Base-by-base conservation (phyloP, 83 land plant species). In the Thuja plicata region DNA sequence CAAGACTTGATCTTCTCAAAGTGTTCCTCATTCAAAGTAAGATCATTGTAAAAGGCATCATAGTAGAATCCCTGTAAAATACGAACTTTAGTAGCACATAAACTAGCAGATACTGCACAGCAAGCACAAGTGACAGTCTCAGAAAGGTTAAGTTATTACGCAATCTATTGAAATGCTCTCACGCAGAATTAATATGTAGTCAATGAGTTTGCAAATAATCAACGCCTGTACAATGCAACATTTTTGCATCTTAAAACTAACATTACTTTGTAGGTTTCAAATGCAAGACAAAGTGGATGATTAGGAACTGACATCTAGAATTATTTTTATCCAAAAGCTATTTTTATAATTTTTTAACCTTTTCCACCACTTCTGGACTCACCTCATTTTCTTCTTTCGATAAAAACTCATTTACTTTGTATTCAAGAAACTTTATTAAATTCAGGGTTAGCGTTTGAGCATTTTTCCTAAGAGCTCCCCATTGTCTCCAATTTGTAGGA, bases 1-100 rank as follows among this genome's bases (percentile, higher is more conserved):
- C 90, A 94, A 41, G 93, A 79, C 79, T 95, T 89, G 46, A 98
- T 95, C 37, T 81, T 84, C 21, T 90, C 88, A 89, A 96, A 98
- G 84, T 98, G 95, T 5, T 95, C 96, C 84, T 98, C 99, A 88
- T 95, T 98, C 91, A 98, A 93, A 43, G 99, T 94, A 60, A 94
- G 73, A n/a, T 94, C 98, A 32, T 91, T 91, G 90, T 98, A 98
- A 89, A 91, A 96, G 40, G 97, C 99, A 93, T 98, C 99, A 91
- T 98, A 98, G 87, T 97, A 98, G 92, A 98, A 98, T 1, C 99
- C 99, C 99, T 98, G 93, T 37, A 40, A 87, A 16, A 77, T 3
- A 55, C 32, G 37, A 70, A 86, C 21, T 43, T 79, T 82, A 43
- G 54, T 46, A 82, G 27, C 32, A 11, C 43, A 46, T 13, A 82